Evolutionary conservation across 768 basidiomycete species (phyloP).

Genomic region (Lactifluus rugatus): DNA sequence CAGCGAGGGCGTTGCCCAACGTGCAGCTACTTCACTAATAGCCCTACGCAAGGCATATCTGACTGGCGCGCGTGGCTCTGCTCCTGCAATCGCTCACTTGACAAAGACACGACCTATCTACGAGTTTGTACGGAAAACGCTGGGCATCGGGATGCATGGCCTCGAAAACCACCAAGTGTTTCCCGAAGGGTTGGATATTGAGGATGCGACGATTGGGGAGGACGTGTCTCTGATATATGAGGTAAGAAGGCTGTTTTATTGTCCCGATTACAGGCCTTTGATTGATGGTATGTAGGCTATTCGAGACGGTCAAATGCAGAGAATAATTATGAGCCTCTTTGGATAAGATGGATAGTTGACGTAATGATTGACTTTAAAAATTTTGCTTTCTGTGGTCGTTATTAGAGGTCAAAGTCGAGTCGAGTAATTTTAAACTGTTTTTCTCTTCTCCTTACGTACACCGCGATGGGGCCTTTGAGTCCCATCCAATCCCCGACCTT

Average conservation of each 20-base stretch:
- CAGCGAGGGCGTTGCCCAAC: conserved; percentile 42
- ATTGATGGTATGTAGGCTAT: conserved; percentile 34
- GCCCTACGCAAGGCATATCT: conserved; percentile 47
- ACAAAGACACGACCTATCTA: conserved; percentile 64
- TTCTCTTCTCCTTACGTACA: not conserved
- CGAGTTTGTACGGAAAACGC: conserved; percentile 58
- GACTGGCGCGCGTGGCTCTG: conserved; percentile 43
- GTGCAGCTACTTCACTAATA: conserved; percentile 37
- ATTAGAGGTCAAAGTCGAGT: not conserved
- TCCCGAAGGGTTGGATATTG: conserved; percentile 52
- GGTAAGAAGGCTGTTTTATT: conserved; percentile 22
- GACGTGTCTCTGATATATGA: conserved; percentile 71
- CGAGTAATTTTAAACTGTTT: not conserved
- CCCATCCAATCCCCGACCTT: conserved; percentile 6
- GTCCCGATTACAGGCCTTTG: not conserved
- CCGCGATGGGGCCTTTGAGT: conserved; percentile 11
- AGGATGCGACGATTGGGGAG: conserved; percentile 60
- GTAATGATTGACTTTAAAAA: not conserved
- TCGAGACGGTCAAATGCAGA: conserved; percentile 57
- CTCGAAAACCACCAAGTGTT: conserved; percentile 56
- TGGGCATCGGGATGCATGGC: conserved; percentile 78
- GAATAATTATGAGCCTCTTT: conserved; percentile 45
- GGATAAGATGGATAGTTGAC: conserved; percentile 1
- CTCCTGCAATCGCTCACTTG: conserved; percentile 60
- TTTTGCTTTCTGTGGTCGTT: not conserved